Evolutionary conservation across 73 alveolate species (phyloP).

Genomic region (Paramecium biaurelia): DNA sequence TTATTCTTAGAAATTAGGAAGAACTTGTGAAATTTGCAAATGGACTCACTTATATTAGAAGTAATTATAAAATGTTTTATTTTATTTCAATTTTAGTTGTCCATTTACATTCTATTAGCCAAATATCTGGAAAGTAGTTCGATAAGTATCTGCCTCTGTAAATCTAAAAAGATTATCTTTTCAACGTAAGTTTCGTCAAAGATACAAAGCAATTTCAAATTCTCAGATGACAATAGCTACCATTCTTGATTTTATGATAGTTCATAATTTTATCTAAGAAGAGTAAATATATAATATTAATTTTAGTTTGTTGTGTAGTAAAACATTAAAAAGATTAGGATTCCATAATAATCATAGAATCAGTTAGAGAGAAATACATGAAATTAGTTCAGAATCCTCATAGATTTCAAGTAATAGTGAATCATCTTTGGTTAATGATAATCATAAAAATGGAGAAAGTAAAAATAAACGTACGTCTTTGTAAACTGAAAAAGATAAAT

Average conservation of each 20-base stretch:
- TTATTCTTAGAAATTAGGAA: neutral
- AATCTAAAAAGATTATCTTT: neutral
- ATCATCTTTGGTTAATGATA: neutral
- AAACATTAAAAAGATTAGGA: neutral
- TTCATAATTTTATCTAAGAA: neutral
- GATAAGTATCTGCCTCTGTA: neutral
- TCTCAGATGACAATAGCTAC: neutral
- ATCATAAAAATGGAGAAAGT: neutral
- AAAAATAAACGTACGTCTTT: neutral
- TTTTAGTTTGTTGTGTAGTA: neutral
- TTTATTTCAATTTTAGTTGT: constrained; percentile 33
- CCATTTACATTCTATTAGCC: constrained; percentile 41
- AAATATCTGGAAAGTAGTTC: constrained; percentile 14
- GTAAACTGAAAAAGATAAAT: neutral
- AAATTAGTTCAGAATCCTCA: neutral
- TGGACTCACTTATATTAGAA: constrained; percentile 34
- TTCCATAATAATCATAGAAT: neutral
- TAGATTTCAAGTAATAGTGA: neutral
- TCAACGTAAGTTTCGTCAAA: neutral
- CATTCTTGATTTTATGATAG: neutral
- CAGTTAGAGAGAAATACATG: neutral
- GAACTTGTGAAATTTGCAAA: constrained; percentile 27
- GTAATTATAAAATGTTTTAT: neutral
- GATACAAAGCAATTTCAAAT: neutral
- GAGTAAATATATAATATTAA: neutral